Conservation (phyloP, 352 stramenopile genomes). For the Phytophthora colocasiae region DNA sequence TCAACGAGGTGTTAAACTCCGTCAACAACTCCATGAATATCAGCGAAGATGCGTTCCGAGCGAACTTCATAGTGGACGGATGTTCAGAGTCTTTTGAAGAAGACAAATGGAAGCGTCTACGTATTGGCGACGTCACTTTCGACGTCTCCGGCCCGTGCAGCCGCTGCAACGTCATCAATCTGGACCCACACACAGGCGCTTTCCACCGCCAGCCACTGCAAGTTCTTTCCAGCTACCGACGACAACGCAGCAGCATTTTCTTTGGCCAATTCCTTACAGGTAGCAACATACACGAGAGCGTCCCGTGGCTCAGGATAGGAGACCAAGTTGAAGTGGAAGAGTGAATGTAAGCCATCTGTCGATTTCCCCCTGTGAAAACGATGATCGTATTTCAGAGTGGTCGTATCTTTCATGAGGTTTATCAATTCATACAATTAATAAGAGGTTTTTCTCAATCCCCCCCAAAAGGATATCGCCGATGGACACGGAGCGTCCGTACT, state of each 20-base stretch:
- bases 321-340: slow-evolving; percentile 31
- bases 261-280: slow-evolving; percentile 82
- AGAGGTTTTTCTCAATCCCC: slow-evolving; percentile 36
- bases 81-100: slow-evolving; percentile 74
- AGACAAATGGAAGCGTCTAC: slow-evolving; percentile 66
- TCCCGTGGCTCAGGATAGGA: slow-evolving; percentile 46
- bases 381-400: slow-evolving; percentile 12
- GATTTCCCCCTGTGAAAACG: slow-evolving; percentile 2
- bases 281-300: neutral
- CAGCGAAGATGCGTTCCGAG: slow-evolving; percentile 73
- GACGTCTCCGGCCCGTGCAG: slow-evolving; percentile 73
- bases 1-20: slow-evolving; percentile 52
- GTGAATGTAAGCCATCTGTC: neutral
- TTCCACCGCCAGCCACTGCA: slow-evolving; percentile 69
- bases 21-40: slow-evolving; percentile 42
- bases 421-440: slow-evolving; percentile 1
- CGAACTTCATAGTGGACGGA: slow-evolving; percentile 78
- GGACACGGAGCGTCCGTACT: slow-evolving; percentile 21
- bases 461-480: slow-evolving; percentile 4
- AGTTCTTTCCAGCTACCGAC: slow-evolving; percentile 76
- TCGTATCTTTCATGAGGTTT: slow-evolving; percentile 37
- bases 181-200: slow-evolving; percentile 72
- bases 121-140: slow-evolving; percentile 51
- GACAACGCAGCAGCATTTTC: slow-evolving; percentile 78
- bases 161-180: slow-evolving; percentile 87